These are phyloP conservation scores for Schizosaccharomyces osmophilus DNA, from an alignment of 805 yeast genomes.

Conservation along the genomic window DNA sequence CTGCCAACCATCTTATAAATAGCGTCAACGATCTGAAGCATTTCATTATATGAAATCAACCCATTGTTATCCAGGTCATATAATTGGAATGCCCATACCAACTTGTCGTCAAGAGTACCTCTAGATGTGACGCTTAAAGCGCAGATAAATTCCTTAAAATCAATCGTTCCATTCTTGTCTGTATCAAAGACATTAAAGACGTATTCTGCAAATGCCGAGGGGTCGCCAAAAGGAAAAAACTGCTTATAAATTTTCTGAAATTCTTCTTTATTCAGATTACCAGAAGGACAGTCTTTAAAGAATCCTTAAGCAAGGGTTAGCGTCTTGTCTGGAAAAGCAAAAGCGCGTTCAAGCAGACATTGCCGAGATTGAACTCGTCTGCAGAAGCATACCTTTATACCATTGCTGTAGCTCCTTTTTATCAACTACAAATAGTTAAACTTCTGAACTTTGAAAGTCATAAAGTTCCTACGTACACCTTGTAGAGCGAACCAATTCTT, in stretches of 20 bases:
- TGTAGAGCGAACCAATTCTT: slow-evolving; percentile 60
- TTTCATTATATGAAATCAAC: slow-evolving; percentile 46
- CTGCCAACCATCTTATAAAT: slow-evolving; percentile 89
- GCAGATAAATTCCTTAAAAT: slow-evolving; percentile 75
- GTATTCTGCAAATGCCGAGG: slow-evolving; percentile 68
- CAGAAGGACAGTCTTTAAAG: slow-evolving; percentile 76
- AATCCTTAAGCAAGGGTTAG: slow-evolving; percentile 23
- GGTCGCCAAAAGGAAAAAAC: slow-evolving; percentile 95
- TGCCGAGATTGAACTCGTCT: not conserved
- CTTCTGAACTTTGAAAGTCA: not conserved
- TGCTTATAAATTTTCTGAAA: slow-evolving; percentile 82
- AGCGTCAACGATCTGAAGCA: slow-evolving; percentile 54
- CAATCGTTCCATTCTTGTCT: slow-evolving; percentile 56
- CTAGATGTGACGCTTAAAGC: slow-evolving; percentile 25
- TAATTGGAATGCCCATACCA: slow-evolving; percentile 69
- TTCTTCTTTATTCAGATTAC: slow-evolving; percentile 66
- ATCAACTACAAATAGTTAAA: slow-evolving; percentile 23
- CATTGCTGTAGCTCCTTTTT: slow-evolving; percentile 89
- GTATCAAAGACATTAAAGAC: slow-evolving; percentile 75
- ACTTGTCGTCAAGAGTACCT: slow-evolving; percentile 62
- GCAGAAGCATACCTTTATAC: slow-evolving; percentile 41
- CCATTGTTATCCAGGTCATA: slow-evolving; percentile 73
- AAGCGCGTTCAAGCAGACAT: not conserved
- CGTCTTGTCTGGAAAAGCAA: not conserved
- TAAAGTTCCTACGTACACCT: slow-evolving; percentile 19